Evolutionary conservation across 495 filamentous ascomycete genomes (phyloP).

Genomic region (Penicillium tannophilum): DNA sequence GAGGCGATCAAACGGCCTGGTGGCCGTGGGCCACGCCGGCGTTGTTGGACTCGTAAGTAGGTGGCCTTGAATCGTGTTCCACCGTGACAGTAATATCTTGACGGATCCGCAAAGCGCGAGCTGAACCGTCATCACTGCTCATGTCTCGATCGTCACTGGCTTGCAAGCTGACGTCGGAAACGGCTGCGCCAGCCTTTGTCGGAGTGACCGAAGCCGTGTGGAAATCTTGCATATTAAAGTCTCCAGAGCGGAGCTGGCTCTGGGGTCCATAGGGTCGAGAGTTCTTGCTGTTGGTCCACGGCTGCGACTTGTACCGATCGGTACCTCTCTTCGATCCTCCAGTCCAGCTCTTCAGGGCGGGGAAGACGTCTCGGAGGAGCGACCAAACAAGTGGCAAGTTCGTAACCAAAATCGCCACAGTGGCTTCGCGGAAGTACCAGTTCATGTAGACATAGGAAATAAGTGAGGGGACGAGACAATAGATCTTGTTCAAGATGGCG

Average conservation of each 20-base stretch:
- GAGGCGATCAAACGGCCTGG: slow-evolving; percentile 9
- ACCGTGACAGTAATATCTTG: slow-evolving; percentile 51
- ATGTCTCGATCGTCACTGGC: slow-evolving; percentile 34
- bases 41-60: slow-evolving; percentile 22
- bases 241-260: slow-evolving; percentile 37
- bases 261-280: slow-evolving; percentile 35
- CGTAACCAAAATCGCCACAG: slow-evolving; percentile 64
- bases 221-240: slow-evolving; percentile 41
- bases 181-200: slow-evolving; percentile 27
- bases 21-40: slow-evolving; percentile 15
- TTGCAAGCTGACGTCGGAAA: slow-evolving; percentile 36
- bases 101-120: slow-evolving; percentile 45
- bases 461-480: slow-evolving; percentile 57
- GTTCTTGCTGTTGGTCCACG: slow-evolving; percentile 39
- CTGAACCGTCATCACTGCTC: slow-evolving; percentile 47
- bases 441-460: slow-evolving; percentile 61
- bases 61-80: slow-evolving; percentile 37
- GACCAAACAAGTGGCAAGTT: slow-evolving; percentile 70
- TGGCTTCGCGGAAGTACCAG: slow-evolving; percentile 73
- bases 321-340: slow-evolving; percentile 44
- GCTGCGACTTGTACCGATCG: slow-evolving; percentile 40
- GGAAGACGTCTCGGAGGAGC: slow-evolving; percentile 61
- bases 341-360: slow-evolving; percentile 50
- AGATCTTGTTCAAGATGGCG: slow-evolving; percentile 66
- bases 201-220: slow-evolving; percentile 28